Evolutionary conservation across 1,284 basidiomycete genomes (phyloP), one percentile per base, ranked within the genome.

Genomic region (Apiotrichum gamsii): DNA sequence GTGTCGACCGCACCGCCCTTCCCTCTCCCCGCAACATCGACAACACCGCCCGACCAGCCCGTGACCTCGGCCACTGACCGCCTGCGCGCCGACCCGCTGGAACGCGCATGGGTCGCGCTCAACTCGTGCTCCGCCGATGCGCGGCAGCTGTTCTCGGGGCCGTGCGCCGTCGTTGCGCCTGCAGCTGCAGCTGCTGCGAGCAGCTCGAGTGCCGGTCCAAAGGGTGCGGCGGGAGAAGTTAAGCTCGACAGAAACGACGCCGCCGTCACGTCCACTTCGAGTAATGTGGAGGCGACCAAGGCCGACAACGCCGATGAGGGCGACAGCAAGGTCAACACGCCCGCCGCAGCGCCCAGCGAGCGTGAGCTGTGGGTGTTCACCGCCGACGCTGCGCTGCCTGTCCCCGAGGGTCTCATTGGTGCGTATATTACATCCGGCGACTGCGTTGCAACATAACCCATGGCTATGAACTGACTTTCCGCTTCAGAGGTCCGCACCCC

Each of bases 21-120:
- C 37, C 14, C 37, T 25, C 14, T 16, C 23, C 16, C 21, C 20
- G 10, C 23, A n/a, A 4, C 6, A 5, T 16, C 37, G 21, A 4
- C n/a, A 18, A 18, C 34, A 35, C 19, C 6, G 8, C 20, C 40
- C 21, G 15, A 2, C 25, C 25, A 10, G 32, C 49, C 3, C 9
- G 20, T 16, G 28, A 30, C 20, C 25, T 45, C 24, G 35, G 19
- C 13, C 20, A 39, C 35, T 8, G 25, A 49, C 10, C 38, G 52
- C 34, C 45, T 54, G 9, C 52, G 52, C 8, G 15, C 39, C 20
- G 58, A 62, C 28, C 48, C 58, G 3, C 36, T 62, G 21, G 64
- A 64, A 37, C 34, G 28, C 23, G 57, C 52, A 10, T 64, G 64
- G 64, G 39, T 54, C 13, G 42, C 40, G 1, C 18, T 66, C 36